These are phyloP conservation scores for Baudoinia panamericana DNA, from an alignment of 495 filamentous ascomycete species.

Conservation along the genomic window DNA sequence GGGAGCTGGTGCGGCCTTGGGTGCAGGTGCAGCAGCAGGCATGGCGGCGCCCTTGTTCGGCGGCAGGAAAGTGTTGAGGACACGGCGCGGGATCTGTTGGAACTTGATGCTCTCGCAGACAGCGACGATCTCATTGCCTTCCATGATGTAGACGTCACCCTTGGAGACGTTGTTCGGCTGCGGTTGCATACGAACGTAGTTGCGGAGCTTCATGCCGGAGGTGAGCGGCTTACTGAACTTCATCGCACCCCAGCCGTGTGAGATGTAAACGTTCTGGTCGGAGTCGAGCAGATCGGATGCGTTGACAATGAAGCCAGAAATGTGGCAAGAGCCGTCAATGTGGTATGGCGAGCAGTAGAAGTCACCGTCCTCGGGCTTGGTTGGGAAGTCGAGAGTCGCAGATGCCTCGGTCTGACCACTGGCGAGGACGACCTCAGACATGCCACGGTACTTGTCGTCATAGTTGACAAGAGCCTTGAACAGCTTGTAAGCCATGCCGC, in stretches of 20 bases:
- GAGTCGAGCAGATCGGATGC: slow-evolving; percentile 36
- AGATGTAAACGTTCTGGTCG: slow-evolving; percentile 36
- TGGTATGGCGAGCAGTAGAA: slow-evolving; percentile 35
- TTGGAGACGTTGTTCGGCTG: slow-evolving; percentile 31
- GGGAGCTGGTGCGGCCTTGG: slow-evolving; percentile 16
- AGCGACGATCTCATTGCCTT: slow-evolving; percentile 32
- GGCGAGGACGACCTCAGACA: slow-evolving; percentile 36
- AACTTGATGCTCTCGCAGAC: slow-evolving; percentile 33
- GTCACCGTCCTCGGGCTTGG: slow-evolving; percentile 30
- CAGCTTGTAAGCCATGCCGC: slow-evolving; percentile 37
- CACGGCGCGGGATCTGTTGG: slow-evolving; percentile 34
- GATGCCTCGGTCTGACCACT: slow-evolving; percentile 33
- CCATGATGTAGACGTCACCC: slow-evolving; percentile 34
- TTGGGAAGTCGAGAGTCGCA: slow-evolving; percentile 32
- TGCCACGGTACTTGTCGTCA: slow-evolving; percentile 29
- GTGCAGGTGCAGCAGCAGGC: slow-evolving; percentile 14
- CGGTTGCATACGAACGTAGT: slow-evolving; percentile 34
- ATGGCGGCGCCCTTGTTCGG: slow-evolving; percentile 22
- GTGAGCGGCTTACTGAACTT: slow-evolving; percentile 29
- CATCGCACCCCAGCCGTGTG: slow-evolving; percentile 33
- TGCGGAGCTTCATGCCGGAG: slow-evolving; percentile 29
- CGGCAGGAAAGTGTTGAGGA: slow-evolving; percentile 31
- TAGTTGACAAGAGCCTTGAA: slow-evolving; percentile 35
- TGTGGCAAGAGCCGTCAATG: slow-evolving; percentile 39
- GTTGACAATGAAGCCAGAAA: slow-evolving; percentile 44